Base-by-base conservation (phyloP, 2,329 filamentous ascomycete genomes). In the Beauveria sp. region DNA sequence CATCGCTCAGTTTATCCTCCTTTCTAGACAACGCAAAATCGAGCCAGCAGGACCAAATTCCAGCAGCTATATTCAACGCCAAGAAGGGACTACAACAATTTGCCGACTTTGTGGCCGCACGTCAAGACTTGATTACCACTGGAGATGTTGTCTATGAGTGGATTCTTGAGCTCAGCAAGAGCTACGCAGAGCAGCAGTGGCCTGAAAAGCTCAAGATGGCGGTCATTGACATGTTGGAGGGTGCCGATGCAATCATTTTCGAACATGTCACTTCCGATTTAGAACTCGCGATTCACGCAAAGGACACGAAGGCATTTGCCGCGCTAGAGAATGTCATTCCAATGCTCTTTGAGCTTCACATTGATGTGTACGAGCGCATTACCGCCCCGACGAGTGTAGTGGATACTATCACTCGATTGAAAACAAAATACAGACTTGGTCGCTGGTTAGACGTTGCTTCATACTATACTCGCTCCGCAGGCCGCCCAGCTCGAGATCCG, bases 1-100 rank as follows among this genome's bases (percentile, higher is more conserved):
- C 79, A 0, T 77, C 78, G 12, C 72, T 83, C 34, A 82, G 82
- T 9, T 75, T 86, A 18, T 84, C 81, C 1, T 84, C 83, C 4
- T 87, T 88, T 65, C 76, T 88, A 4, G 85, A 88, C 65, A 83
- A 87, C 66, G 81, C 84, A 1, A 86, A 86, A 65, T 75, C 81
- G 0, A 78, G 79, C 3, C 78, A 81, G 0, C 79, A 83, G 66
- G 79, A 81, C 55, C 73, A 78, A 24, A 72, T 73, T 1, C 77
- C 75, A n/a, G 76, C 74, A 3, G 74, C 78, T 0, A 66, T 70
- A 0, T 85, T 86, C 63, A 77, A 84, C 22, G 82, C 85, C 59
- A 73, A 75, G 1, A 77, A 77, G 47, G 82, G 83, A 0, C 70
- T 89, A 5, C 72, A 73, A 30, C 66, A 72, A 0, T 88, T 88